Base-by-base conservation (phyloP, 257 asterid genomes). In the Ligustrum vulgare region DNA sequence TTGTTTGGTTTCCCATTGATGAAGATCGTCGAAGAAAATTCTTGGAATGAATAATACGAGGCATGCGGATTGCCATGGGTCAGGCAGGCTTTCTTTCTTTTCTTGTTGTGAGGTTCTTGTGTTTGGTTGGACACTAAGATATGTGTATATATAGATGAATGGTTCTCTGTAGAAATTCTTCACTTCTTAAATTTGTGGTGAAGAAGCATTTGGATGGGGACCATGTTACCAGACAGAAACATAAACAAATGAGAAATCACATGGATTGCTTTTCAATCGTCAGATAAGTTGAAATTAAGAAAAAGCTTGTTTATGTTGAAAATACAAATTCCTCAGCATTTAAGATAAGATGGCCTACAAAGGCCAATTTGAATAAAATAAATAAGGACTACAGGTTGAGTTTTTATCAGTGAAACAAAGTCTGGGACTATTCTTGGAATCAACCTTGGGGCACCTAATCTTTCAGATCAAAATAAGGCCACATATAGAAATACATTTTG, bases 31-130 rank as follows among this genome's bases (percentile, higher is more conserved):
- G 20, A 4, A 23, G 37, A 22, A 69, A 12, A 11, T 72, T n/a
- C 41, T 31, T 70, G 63, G 74, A 56, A 47, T 31, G 6, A 70
- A 58, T 31, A 45, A 70, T 28, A 18, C 43, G 51, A 45, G 43
- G 74, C 56, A 75, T 23, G 20, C 32, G 34, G 67, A 80, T 33
- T 22, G 58, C 72, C 76, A 62, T 77, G n/a, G 31, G 20, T 56
- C 11, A 5, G 31, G 10, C 23, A 20, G 25, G 28, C 1, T 7
- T 56, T 1, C 20, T 56, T n/a, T 28, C 1, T 3, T 34, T 56
- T 22, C 64, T 56, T 12, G 3, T 15, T 43, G 18, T 34, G 58
- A 58, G 25, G 33, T 69, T 68, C 37, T 20, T 76, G 1, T 33
- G 35, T 33, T 33, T 33, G 35, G 35, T 33, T 33, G 35, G 35